Percentiles rank a stretch among this genome's conserved stretches.
These are phyloP conservation scores for Sclerotinia glacialis DNA, from an alignment of 2,329 filamentous ascomycete genomes.

Conservation along the genomic window DNA sequence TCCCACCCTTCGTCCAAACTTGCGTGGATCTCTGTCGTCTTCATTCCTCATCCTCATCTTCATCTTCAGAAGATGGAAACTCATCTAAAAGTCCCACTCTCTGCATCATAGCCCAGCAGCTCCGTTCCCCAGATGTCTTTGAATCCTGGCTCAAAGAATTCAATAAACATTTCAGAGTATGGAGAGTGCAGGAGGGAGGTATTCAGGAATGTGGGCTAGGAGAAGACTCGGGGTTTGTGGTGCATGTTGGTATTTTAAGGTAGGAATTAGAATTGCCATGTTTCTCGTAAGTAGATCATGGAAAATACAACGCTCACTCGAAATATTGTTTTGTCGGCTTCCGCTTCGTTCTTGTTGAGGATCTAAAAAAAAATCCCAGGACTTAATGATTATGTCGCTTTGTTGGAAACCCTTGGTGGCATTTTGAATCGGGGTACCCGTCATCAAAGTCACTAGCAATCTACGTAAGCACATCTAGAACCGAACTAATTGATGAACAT, in stretches of 20 bases:
- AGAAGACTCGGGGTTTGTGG: constrained; percentile 69
- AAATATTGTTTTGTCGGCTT: neutral
- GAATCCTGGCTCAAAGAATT: constrained; percentile 76
- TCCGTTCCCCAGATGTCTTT: constrained; percentile 82
- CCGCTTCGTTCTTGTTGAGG: too few species aligned
- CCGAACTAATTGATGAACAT: neutral
- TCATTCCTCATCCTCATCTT: constrained; percentile 37
- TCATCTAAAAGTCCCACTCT: constrained; percentile 52
- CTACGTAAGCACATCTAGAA: neutral
- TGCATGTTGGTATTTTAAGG: constrained; percentile 72
- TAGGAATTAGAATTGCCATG: constrained; percentile 5
- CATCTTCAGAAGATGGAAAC: constrained; percentile 14
- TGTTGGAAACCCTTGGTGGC: neutral
- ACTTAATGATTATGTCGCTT: neutral
- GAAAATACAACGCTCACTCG: neutral
- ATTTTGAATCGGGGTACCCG: too few species aligned
- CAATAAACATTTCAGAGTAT: constrained; percentile 63
- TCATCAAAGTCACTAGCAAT: neutral
- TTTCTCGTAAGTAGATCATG: neutral
- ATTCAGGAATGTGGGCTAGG: constrained; percentile 9
- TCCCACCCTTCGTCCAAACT: constrained; percentile 77
- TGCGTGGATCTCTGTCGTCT: constrained; percentile 72
- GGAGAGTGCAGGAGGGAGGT: constrained; percentile 56
- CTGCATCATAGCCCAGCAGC: constrained; percentile 83
- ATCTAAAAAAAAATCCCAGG: too few species aligned